Base-by-base conservation (phyloP, 1,284 basidiomycete genomes). In the Boletus calvinii region DNA sequence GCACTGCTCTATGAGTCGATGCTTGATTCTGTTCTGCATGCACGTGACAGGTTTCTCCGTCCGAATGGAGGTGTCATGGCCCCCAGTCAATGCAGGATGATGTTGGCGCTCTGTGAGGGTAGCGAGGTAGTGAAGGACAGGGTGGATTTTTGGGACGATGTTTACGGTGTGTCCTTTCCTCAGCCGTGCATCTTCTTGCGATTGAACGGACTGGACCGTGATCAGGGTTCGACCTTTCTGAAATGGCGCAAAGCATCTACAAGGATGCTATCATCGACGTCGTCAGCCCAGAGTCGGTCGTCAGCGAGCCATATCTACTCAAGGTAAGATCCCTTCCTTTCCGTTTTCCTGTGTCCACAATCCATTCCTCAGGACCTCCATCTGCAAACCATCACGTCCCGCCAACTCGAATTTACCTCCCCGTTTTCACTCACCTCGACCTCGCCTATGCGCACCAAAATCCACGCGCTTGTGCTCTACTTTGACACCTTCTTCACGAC, bases 1-100 rank as follows among this genome's bases (percentile, higher is more conserved):
- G 90, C 89, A 32, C 76, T 94, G 22, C 78, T 97, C 20, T 98
- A 98, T 71, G 96, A 99, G 72, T 92, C 90, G 41, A 98, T 98
- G 96, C 80, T 98, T 22, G 95, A 98, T 68, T 97, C 94, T 0
- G 96, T 98, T 6, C 75, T 99, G 10, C 74, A 77, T 52, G 95
- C 95, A 0, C 80, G 94, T 22, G 92, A 97, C 67, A 80, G 85
- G 15, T 98, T 94, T 74, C 77, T 98, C 39, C 76, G 77, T 37
- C 80, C 85, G 0, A 74, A 70, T 7, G 78, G 72, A 0, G 94
- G 94, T 1, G 73, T 98, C n/a, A 86, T 99, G 82, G 94, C 88
- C 0, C 96, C 96, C 0, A 93, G 89, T 60, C 92, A 98, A 64
- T 91, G 87, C 55, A 81, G 85, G 57, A 92, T 99, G 74, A 84